Base-by-base conservation (phyloP, 2,329 filamentous ascomycete species). In the Talaromyces islandicus region DNA sequence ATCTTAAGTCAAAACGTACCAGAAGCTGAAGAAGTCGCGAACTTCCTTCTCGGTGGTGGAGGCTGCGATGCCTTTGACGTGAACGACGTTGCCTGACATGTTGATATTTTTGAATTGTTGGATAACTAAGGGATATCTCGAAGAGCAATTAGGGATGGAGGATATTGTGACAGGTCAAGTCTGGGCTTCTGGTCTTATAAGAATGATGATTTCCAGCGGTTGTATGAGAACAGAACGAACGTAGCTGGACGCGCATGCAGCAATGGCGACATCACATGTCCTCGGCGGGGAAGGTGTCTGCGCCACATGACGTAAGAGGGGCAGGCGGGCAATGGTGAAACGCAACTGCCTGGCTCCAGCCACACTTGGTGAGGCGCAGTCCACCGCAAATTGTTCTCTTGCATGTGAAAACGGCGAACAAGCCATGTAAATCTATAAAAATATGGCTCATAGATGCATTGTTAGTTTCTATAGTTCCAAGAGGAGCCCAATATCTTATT, bases 21-120 rank as follows among this genome's bases (percentile, higher is more conserved):
- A 88, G 77, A 97, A 97, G 81, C 89, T 94, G 83, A 99, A 99
- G 83, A 99, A 99, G 73, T 96, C 92, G 72, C 86, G 87, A 69
- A 99, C 87, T 78, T 97, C 92, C 79, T 92, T 88, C 78, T 99
- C 92, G 67, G 85, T 86, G 60, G 93, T 97, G 74, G 88, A 79
- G 64, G 81, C 74, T 67, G 90, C 87, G 78, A 99, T 96, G 80
- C 94, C 92, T 79, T 90, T 89, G 70, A 97, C 92, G 79, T 92
- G 81, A 65, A 97, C 91, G 56, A 89, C 93, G 69, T 79, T 84
- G 69, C 78, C 74, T 69, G 83, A 78, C 84, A 87, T 87, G 65
- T 81, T 73, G 50, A 43, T 32, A 35, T 27, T 57, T 56, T 50
- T 55, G 38, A 38, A 24, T 56, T 11, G 17, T 24, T 30, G 4